A percentile compares a stretch with the other conserved stretches of the same genome.
phyloP scores from a whole-genome alignment of 2,329 filamentous ascomycete species.

The Raffaelea ambrosiae region DNA sequence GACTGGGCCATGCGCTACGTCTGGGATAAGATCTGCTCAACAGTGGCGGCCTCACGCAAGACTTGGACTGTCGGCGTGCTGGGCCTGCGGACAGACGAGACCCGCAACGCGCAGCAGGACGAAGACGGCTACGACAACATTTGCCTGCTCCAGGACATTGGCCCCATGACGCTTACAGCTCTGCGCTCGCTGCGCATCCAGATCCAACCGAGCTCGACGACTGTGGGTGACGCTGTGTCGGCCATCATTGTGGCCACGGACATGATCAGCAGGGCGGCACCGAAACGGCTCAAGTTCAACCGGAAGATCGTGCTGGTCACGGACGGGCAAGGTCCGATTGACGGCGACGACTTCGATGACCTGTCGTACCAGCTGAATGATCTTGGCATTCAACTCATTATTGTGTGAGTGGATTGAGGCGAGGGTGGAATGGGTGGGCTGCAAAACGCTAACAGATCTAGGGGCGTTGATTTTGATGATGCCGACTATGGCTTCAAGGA shows the following conservation, averaged over 20 bases:
- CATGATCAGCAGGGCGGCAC: slow-evolving; percentile 67
- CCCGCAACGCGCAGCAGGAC: slow-evolving; percentile 54
- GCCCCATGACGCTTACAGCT: slow-evolving; percentile 54
- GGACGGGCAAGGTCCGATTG: slow-evolving; percentile 66
- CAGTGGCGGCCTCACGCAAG: slow-evolving; percentile 60
- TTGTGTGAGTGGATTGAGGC: slow-evolving; percentile 62
- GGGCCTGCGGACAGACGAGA: slow-evolving; percentile 72
- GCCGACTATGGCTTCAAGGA: slow-evolving; percentile 84
- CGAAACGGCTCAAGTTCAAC: slow-evolving; percentile 73
- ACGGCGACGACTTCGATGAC: slow-evolving; percentile 59
- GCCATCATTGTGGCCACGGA: slow-evolving; percentile 78
- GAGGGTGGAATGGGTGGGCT: no score
- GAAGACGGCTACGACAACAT: slow-evolving; percentile 76
- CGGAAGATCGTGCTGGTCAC: slow-evolving; percentile 79
- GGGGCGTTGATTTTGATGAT: slow-evolving; percentile 91
- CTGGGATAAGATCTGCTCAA: slow-evolving; percentile 84
- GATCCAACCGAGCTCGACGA: slow-evolving; percentile 59
- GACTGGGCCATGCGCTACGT: slow-evolving; percentile 88
- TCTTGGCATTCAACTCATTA: slow-evolving; percentile 65
- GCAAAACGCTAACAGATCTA: slow-evolving; percentile 21
- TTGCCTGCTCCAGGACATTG: slow-evolving; percentile 63
- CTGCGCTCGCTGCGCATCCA: slow-evolving; percentile 55
- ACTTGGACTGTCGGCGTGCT: slow-evolving; percentile 71
- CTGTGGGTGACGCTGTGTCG: slow-evolving; percentile 75
- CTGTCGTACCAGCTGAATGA: slow-evolving; percentile 69